A percentile compares a stretch with the other conserved stretches of the same genome.
Conservation (phyloP, 164 flowering plant genomes). For the Tinospora cordifolia region DNA sequence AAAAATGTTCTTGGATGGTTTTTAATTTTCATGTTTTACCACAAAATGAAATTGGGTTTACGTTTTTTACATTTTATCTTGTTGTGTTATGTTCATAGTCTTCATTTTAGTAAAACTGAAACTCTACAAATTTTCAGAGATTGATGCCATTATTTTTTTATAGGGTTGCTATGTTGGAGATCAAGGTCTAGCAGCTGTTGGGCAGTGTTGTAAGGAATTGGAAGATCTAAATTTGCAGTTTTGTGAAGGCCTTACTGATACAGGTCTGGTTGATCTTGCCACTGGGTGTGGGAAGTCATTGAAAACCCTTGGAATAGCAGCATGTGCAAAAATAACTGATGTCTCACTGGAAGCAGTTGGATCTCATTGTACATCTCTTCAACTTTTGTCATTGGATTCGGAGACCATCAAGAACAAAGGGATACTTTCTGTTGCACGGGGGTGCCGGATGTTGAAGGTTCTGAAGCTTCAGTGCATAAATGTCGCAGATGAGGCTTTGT, state of each 20-base stretch:
- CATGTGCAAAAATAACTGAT: slow-evolving; percentile 83
- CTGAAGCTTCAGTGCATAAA: slow-evolving; percentile 72
- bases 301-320: slow-evolving; percentile 66
- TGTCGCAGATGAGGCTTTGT: slow-evolving; percentile 75
- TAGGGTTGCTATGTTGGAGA: slow-evolving; percentile 91
- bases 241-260: slow-evolving; percentile 83
- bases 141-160: slow-evolving; percentile 3
- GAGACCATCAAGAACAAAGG: slow-evolving; percentile 65
- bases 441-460: slow-evolving; percentile 57
- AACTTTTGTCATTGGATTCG: slow-evolving; percentile 67
- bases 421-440: slow-evolving; percentile 60
- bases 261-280: slow-evolving; percentile 56
- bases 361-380: slow-evolving; percentile 55
- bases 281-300: slow-evolving; percentile 59
- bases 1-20: no score
- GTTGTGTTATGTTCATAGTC: background rate
- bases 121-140: no score
- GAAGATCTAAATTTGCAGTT: slow-evolving; percentile 78
- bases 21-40: no score
- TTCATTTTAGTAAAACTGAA: background rate
- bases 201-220: slow-evolving; percentile 68
- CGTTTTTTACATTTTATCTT: background rate
- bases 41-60: background rate
- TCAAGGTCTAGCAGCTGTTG: slow-evolving; percentile 68
- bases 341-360: slow-evolving; percentile 71